These are phyloP conservation scores for Termitomyces sp. DNA, from an alignment of 768 basidiomycete genomes.

Conservation along the genomic window DNA sequence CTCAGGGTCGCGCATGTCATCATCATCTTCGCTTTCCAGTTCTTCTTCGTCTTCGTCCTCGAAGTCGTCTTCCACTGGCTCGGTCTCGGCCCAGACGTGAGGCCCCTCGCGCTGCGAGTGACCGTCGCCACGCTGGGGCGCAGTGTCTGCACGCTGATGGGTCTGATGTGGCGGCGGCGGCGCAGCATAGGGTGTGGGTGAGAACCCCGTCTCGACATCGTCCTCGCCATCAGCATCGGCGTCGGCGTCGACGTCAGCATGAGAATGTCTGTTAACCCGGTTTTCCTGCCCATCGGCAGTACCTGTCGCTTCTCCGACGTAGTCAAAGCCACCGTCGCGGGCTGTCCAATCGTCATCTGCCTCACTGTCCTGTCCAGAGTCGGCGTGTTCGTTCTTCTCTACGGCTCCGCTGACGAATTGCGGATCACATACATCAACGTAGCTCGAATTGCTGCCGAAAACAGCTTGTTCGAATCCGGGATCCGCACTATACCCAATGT, in stretches of 20 bases:
- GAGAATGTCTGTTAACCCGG: not conserved
- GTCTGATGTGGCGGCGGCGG: constrained; percentile 14
- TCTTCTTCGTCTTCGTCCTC: constrained; percentile 18
- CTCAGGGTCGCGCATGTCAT: constrained; percentile 26
- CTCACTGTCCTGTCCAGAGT: constrained; percentile 1
- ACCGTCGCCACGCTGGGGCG: constrained; percentile 13
- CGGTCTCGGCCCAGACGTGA: not conserved
- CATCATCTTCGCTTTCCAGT: constrained; percentile 25
- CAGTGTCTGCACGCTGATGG: not conserved
- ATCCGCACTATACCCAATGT: constrained; percentile 6
- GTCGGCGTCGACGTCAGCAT: constrained; percentile 13
- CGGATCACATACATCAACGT: constrained; percentile 12
- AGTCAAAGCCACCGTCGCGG: constrained; percentile 1
- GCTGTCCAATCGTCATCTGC: constrained; percentile 1
- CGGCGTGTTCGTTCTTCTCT: not conserved
- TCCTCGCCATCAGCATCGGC: constrained; percentile 21
- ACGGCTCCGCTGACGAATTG: constrained; percentile 4
- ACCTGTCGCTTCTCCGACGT: not conserved
- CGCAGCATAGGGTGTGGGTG: constrained; percentile 20
- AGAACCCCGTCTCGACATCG: constrained; percentile 23
- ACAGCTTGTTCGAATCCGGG: constrained; percentile 4
- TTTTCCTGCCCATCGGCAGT: constrained; percentile 2
- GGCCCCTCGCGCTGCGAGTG: constrained; percentile 6
- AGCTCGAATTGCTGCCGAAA: constrained; percentile 2
- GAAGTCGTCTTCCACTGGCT: constrained; percentile 10